Evolutionary conservation across 2,329 filamentous ascomycete genomes (phyloP), one percentile per base, ranked within the genome.

Genomic region (Aspergillus puulaauensis): DNA sequence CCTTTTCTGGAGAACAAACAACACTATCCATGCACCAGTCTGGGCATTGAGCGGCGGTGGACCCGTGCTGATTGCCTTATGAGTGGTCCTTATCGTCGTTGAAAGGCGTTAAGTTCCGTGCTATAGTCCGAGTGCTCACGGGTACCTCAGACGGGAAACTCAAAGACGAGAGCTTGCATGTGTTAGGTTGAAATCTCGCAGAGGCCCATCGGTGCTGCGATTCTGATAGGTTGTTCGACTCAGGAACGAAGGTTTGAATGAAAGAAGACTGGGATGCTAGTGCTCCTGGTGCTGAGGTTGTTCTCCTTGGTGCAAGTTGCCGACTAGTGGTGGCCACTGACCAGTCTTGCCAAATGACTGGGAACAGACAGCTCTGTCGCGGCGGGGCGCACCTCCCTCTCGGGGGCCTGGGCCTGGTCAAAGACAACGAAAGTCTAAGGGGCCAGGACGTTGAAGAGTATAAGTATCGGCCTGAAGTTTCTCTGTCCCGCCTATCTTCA

Each of bases 381-480:
- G 12, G 21, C 54, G 40, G 47, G 48, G 48, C 21, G 33, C 43
- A 41, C 5, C 40, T 56, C 54, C 14, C 39, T 56, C 41, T 39
- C 41, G 23, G 43, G 54, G 21, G 35, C 33, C 49, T 57, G 37
- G 47, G 24, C 54, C n/a, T 19, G 24, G 33, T 24, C 17, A 24
- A 24, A 24, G 35, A 49, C 43, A 19, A 35, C 43, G 35, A 23
- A 27, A 43, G 37, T 27, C 24, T 44, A 41, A 48, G 44, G 52
- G 52, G 51, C 6, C 14, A 12, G 31, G 21, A 15, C 19, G 17
- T 12, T 31, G 35, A 54, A 17, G 23, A 48, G n/a, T 58, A 58
- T 58, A 58, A 58, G 50, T 58, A 59, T 51, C 27, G 40, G 37
- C 47, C 52, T n/a, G n/a, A 44, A 35, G 15, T 21, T 48, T 43